Percentiles rank a stretch among this genome's conserved stretches.
Evolutionary conservation across 192 early-diverging fungal genomes (phyloP).

Genomic region (Phlyctochytrium planicorne): DNA sequence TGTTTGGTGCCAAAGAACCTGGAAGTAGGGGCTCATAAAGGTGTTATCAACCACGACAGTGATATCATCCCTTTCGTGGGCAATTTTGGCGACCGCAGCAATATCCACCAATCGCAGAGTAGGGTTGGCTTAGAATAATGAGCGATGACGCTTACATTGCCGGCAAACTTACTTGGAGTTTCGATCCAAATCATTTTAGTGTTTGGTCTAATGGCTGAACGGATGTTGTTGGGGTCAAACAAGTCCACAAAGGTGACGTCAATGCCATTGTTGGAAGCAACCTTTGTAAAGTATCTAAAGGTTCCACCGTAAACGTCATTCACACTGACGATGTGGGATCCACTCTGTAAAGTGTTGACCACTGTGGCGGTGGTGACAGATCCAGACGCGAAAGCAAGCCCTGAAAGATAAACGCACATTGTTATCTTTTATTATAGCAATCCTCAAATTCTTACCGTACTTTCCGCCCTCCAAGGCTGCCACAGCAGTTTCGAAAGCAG

Average conservation of each 20-base stretch:
- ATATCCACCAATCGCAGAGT: slow-evolving; percentile 94
- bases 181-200: slow-evolving; percentile 87
- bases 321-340: slow-evolving; percentile 86
- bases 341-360: slow-evolving; percentile 70
- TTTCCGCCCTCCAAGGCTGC: slow-evolving; percentile 90
- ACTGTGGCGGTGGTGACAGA: slow-evolving; percentile 84
- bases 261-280: slow-evolving; percentile 64
- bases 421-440: slow-evolving; percentile 62
- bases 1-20: slow-evolving; percentile 48
- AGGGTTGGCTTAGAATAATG: slow-evolving; percentile 94
- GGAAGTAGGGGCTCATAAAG: slow-evolving; percentile 95
- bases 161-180: slow-evolving; percentile 65
- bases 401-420: slow-evolving; percentile 59
- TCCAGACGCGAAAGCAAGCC: slow-evolving; percentile 61
- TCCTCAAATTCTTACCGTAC: slow-evolving; percentile 55
- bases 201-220: slow-evolving; percentile 70
- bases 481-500: slow-evolving; percentile 81
- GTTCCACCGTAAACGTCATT: slow-evolving; percentile 94
- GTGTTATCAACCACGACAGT: slow-evolving; percentile 95
- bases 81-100: slow-evolving; percentile 69
- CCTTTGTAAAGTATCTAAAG: slow-evolving; percentile 53
- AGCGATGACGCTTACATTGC: slow-evolving; percentile 75
- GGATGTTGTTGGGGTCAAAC: slow-evolving; percentile 61
- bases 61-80: slow-evolving; percentile 65
- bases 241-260: slow-evolving; percentile 90